Evolutionary conservation across 768 basidiomycete genomes (phyloP), one percentile per base, ranked within the genome.

Genomic region (Trametes maxima): DNA sequence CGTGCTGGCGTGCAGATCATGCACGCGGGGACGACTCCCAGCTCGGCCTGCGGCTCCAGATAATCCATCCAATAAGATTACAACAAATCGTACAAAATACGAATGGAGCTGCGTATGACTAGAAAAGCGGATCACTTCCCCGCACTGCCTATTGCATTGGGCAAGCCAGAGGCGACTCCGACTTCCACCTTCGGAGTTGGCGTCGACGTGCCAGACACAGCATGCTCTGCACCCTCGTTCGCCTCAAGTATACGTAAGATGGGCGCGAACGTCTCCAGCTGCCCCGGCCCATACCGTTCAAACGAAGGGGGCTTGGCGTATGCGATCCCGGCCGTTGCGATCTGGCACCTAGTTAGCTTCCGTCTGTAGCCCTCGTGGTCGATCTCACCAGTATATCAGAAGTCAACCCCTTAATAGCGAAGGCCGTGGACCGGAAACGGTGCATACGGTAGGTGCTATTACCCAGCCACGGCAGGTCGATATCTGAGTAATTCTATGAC

Each of bases 381-480:
- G 17, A 6, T 59, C 87, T 60, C 64, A 92, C 92, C 53, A 95
- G 75, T 14, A 95, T 90, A 64, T 93, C 89, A 1, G 90, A 80
- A 1, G 93, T 95, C 2, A 95, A 73, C 0, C 94, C 94, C 71
- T 92, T 93, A 59, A 95, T 81, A 0, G 93, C 86, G 17, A 92
- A 93, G 0, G 88, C 88, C 0, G 79, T 79, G 2, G 88, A 87
- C 37, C 91, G 82, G 67, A 96, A 88, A 8, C 94, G 86, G 69
- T 95, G 92, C 85, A 92, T 87, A 17, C 94, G 84, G 66, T 94
- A 95, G 0, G 75, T 65, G 10, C 79, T 77, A 39, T 80, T 76
- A 36, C 78, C 80, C 10, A 87, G 72, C 74, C 82, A 79, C 1
- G 77, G 69, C 1, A 83, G 71, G 37, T 72, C 60, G 10, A 78